Base-by-base conservation (phyloP, 2,329 filamentous ascomycete genomes). In the Sphaerulina musiva region DNA sequence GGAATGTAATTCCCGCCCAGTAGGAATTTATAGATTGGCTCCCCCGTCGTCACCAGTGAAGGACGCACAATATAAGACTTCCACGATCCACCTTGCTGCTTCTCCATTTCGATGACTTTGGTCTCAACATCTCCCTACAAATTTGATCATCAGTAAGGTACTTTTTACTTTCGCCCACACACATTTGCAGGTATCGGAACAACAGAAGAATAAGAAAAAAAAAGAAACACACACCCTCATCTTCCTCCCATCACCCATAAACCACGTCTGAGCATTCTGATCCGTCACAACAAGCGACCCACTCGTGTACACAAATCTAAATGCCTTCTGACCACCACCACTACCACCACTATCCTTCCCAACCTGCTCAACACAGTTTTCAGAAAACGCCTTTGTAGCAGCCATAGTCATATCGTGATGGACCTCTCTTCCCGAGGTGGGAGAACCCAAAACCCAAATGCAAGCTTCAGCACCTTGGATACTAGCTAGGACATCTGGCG, bases 391-490 rank as follows among this genome's bases (percentile, higher is more conserved):
- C 12, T 67, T 58, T 1, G 66, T 67, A 0, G 67, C 68, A 6
- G 68, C 60, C 17, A 69, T 53, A 0, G 68, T 68, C 53, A 68
- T 72, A 23, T 68, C 68, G 32, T 69, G 49, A 39, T 70, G 69
- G 12, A 72, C 61, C 7, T 66, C 62, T n/a, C 56, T 48, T 38
- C 64, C 66, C 14, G 58, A 50, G 6, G 62, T 62, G 2, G 63
- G 56, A 39, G 48, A 60, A 47, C 61, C 62, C 10, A 66, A 64
- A 8, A 57, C 58, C 73, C 73, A 77, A 10, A 76, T 72, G 59
- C 72, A 75, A 12, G 70, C 72, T 49, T 74, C 69, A 8, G 72
- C 70, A 7, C 69, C 73, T 32, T 63, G 55, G 3, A 76, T 61
- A 41, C 72, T 64, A 11, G 62, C 36, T 2, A 77, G 51, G 9